Evolutionary conservation across 495 filamentous ascomycete genomes (phyloP), one percentile per base, ranked within the genome.

Genomic region (Xylaria grammica): DNA sequence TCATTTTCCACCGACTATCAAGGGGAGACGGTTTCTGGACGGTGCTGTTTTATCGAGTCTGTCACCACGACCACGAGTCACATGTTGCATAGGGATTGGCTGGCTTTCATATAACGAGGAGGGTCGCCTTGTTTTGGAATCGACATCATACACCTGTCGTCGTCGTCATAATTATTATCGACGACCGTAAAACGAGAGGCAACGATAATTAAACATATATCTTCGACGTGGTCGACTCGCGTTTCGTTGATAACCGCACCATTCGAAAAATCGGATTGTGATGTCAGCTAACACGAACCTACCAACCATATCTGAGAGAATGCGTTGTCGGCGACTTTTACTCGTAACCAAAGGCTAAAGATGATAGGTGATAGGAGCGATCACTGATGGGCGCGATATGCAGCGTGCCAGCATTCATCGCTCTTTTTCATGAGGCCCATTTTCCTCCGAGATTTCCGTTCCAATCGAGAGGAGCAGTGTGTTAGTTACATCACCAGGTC

Each of bases 161-260:
- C 20, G 32, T 55, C 19, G 24, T 60, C 40, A 24, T 51, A 30
- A 38, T 20, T 19, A 24, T 7, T 19, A 29, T 10, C 30, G 29
- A 42, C 30, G 15, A 30, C 13, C 27, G 17, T 38, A 30, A 32
- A n/a, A 24, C 15, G 36, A 48, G n/a, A 20, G 22, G 52, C 32
- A 24, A n/a, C 52, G 34, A 45, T 32, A 13, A 58, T 19, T 40
- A 22, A 51, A 46, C 42, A 51, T n/a, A 11, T 15, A 9, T 44
- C 26, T 9, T 38, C 60, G 29, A 54, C 60, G 60, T 62, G 60
- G 60, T 24, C 48, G 36, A 53, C 48, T 62, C 60, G 32, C 36
- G 60, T 53, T 53, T 44, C 30, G 38, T 38, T 54, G 17, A 54
- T 24, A 24, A 11, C 40, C 27, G 36, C n/a, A 6, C 26, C 17